Conservation (phyloP, 768 basidiomycete species). For the Chiua virens region DNA sequence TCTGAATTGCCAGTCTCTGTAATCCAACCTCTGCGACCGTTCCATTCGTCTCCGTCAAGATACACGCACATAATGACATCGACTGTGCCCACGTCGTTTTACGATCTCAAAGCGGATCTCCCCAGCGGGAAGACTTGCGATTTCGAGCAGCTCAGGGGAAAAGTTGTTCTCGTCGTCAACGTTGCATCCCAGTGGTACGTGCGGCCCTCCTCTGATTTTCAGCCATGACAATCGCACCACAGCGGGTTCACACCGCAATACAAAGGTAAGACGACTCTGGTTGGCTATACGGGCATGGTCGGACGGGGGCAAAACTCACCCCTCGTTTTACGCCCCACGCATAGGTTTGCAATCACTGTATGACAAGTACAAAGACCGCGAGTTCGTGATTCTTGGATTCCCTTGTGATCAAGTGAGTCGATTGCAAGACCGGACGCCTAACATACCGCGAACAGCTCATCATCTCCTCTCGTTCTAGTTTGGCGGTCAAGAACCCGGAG, state of each 20-base stretch:
- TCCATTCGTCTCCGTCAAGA: slow-evolving; percentile 12
- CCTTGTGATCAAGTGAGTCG: slow-evolving; percentile 79
- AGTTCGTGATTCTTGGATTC: slow-evolving; percentile 82
- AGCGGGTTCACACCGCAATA: slow-evolving; percentile 88
- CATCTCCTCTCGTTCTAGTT: slow-evolving; percentile 49
- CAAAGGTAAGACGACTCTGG: slow-evolving; percentile 44
- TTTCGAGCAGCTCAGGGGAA: slow-evolving; percentile 72
- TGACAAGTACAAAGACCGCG: slow-evolving; percentile 77
- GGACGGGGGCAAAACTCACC: background rate
- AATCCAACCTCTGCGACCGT: slow-evolving; percentile 6
- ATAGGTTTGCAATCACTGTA: slow-evolving; percentile 77
- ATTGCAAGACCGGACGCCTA: background rate
- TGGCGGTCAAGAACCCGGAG: slow-evolving; percentile 81
- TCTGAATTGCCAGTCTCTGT: background rate
- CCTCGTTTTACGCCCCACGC: too few relatives aligned
- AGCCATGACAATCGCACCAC: background rate
- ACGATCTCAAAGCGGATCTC: slow-evolving; percentile 65
- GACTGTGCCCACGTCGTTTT: slow-evolving; percentile 50
- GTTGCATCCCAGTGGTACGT: slow-evolving; percentile 67
- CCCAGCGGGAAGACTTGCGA: slow-evolving; percentile 56
- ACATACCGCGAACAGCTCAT: background rate
- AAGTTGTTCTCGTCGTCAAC: slow-evolving; percentile 78
- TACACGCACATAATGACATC: slow-evolving; percentile 24
- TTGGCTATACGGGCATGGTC: background rate
- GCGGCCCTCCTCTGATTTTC: background rate